These are phyloP conservation scores for Rhodotorula babjevae DNA, from an alignment of 768 basidiomycete genomes.

Conservation along the genomic window DNA sequence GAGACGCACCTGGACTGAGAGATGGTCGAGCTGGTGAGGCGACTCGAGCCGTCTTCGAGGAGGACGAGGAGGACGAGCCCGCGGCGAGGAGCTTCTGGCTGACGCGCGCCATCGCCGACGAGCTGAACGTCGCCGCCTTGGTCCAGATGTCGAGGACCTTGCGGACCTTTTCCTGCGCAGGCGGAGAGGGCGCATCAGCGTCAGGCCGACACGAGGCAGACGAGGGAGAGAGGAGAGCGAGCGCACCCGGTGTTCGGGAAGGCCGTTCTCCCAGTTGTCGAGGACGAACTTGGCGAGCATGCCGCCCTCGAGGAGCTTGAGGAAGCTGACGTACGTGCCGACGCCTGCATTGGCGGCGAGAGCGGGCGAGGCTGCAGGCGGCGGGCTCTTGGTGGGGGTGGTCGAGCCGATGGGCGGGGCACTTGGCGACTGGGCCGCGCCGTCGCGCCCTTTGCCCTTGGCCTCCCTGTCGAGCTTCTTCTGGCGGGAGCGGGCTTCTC, in stretches of 20 bases:
- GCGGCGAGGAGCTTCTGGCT: constrained; percentile 29
- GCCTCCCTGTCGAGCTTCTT: constrained; percentile 55
- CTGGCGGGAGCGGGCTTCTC: constrained; percentile 67
- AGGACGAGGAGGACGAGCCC: neutral
- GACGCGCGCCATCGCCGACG: constrained; percentile 10
- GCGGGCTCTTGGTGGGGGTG: constrained; percentile 11
- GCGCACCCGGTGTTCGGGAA: constrained; percentile 81
- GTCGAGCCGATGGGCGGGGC: constrained; percentile 17
- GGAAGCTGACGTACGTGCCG: constrained; percentile 63
- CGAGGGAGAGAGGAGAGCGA: neutral
- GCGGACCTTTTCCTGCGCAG: constrained; percentile 83
- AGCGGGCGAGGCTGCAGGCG: neutral
- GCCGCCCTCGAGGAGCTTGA: constrained; percentile 75
- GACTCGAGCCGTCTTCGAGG: neutral
- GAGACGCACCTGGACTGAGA: constrained; percentile 24
- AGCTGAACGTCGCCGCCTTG: constrained; percentile 73
- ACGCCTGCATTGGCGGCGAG: neutral
- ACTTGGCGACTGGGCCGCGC: constrained; percentile 4
- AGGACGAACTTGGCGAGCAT: constrained; percentile 82
- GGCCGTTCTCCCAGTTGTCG: constrained; percentile 68
- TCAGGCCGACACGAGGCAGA: no score
- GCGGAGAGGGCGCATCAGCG: neutral
- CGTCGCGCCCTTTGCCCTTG: constrained; percentile 62
- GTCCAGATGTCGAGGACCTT: constrained; percentile 98
- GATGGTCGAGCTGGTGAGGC: constrained; percentile 1